Conservation (phyloP, 2,329 filamentous ascomycete genomes). For the Bipolaris bicolor region DNA sequence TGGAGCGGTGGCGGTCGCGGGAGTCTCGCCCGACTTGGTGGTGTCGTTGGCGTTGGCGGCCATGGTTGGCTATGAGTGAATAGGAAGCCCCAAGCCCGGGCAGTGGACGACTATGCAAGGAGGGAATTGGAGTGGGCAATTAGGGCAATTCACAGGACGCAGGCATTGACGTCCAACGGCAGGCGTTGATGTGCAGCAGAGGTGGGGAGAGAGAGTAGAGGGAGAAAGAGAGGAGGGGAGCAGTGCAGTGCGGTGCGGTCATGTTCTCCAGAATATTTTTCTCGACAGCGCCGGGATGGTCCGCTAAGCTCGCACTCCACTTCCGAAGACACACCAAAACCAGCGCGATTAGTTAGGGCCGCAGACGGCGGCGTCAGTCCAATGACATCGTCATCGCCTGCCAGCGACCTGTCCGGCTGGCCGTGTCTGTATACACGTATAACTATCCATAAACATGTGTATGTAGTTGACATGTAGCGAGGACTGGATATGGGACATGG, state of each 20-base stretch:
- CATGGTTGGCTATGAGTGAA: conserved; percentile 32
- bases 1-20: conserved; percentile 18
- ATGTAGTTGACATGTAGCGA: background rate
- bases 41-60: conserved; percentile 47
- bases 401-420: background rate
- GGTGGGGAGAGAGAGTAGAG: background rate
- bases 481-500: background rate
- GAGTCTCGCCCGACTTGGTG: conserved; percentile 45
- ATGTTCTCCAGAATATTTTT: conserved; percentile 38
- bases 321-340: conserved; percentile 17
- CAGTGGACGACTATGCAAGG: conserved; percentile 31
- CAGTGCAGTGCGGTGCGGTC: conserved; percentile 6
- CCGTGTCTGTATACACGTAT: too few species aligned
- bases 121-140: conserved; percentile 29
- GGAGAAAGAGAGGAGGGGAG: conserved; percentile 4
- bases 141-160: conserved; percentile 38
- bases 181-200: conserved; percentile 23
- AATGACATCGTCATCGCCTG: background rate
- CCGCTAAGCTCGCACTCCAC: conserved; percentile 28
- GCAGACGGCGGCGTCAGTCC: conserved; percentile 10
- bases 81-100: conserved; percentile 21
- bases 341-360: conserved; percentile 4
- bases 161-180: conserved; percentile 46
- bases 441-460: background rate
- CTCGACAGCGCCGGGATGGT: conserved; percentile 27